Conservation (phyloP, 352 stramenopile genomes). For the Pythium rhizo-oryzae region DNA sequence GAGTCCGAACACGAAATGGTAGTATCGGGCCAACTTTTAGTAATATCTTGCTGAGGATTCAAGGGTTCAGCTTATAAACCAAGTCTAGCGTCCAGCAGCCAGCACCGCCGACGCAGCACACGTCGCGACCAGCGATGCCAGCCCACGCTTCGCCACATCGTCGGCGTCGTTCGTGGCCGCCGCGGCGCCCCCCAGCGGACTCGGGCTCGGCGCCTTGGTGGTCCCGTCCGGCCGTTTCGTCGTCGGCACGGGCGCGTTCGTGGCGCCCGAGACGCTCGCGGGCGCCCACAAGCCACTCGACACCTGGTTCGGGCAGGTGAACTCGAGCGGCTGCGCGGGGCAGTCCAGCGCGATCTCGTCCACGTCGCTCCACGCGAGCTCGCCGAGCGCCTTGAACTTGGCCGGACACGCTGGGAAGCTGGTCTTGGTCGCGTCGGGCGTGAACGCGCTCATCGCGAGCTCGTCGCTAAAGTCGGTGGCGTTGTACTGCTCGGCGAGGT, state of each 20-base stretch:
- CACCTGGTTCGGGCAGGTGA: conserved; percentile 43
- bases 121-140: neutral
- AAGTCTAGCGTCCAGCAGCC: neutral
- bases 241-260: neutral
- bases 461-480: conserved; percentile 38
- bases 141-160: neutral
- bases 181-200: neutral
- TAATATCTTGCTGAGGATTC: too few relatives aligned
- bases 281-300: conserved; percentile 47
- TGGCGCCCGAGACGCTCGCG: neutral
- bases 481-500: conserved; percentile 60
- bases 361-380: conserved; percentile 14
- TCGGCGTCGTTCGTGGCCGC: neutral
- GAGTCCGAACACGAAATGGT: too few relatives aligned
- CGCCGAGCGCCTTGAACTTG: conserved; percentile 18
- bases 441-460: conserved; percentile 36
- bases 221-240: neutral
- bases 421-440: conserved; percentile 9
- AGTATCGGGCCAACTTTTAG: too few relatives aligned
- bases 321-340: conserved; percentile 17
- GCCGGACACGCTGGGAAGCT: conserved; percentile 14
- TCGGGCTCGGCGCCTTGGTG: neutral
- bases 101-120: neutral
- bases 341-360: conserved; percentile 12
- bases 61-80: neutral